Conservation (phyloP, 148 eudicot species). For the Cornus florida region DNA sequence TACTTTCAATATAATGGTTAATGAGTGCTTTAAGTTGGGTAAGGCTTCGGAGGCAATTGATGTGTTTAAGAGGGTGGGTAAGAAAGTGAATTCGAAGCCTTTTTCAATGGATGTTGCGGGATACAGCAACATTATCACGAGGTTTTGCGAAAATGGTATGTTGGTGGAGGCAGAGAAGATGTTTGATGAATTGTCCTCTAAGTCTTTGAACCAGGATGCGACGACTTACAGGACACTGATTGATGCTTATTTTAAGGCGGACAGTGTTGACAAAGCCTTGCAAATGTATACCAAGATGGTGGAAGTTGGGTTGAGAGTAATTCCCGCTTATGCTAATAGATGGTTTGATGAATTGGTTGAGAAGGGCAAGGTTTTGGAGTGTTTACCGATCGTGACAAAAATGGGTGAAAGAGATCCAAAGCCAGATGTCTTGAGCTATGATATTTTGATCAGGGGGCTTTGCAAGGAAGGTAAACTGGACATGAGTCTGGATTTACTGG, state of each 20-base stretch:
- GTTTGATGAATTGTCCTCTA: conserved; percentile 48
- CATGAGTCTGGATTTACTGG: conserved; percentile 26
- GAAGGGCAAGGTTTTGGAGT: conserved; percentile 48
- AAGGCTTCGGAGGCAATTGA: not conserved
- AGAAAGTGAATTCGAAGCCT: conserved; percentile 58
- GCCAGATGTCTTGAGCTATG: conserved; percentile 62
- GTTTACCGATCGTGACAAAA: conserved; percentile 47
- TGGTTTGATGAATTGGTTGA: conserved; percentile 59
- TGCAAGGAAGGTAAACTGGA: conserved; percentile 39
- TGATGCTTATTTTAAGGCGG: conserved; percentile 59
- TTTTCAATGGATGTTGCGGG: conserved; percentile 89
- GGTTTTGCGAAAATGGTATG: conserved; percentile 64
- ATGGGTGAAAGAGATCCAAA: conserved; percentile 61
- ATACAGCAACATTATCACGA: conserved; percentile 53
- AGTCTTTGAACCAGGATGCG: conserved; percentile 72
- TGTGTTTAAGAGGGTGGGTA: conserved; percentile 60
- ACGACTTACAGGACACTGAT: conserved; percentile 57
- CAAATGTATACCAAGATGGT: conserved; percentile 57
- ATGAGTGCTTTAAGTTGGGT: conserved; percentile 33
- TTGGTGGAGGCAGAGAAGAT: conserved; percentile 60
- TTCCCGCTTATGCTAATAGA: conserved; percentile 55
- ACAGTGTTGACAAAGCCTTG: conserved; percentile 51
- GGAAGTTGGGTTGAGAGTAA: conserved; percentile 62
- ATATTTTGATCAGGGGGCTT: conserved; percentile 64
- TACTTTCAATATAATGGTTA: conserved; percentile 38